Evolutionary conservation across 1,284 basidiomycete species (phyloP).

Genomic region (Papiliotrema laurentii): DNA sequence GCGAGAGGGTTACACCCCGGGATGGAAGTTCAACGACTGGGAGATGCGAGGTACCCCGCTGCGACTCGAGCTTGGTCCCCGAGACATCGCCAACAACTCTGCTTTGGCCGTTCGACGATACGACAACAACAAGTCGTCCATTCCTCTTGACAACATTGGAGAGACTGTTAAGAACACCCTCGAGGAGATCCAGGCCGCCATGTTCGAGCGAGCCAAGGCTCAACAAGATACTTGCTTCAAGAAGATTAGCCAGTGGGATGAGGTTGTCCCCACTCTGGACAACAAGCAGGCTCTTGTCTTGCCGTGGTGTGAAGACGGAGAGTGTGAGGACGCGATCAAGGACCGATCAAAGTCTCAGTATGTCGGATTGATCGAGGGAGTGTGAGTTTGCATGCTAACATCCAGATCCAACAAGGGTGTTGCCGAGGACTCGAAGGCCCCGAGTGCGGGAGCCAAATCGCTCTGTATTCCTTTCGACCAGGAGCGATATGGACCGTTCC

Average conservation of each 20-base stretch:
- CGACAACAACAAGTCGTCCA: conserved; percentile 71
- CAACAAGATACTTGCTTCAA: conserved; percentile 71
- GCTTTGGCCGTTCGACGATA: conserved; percentile 85
- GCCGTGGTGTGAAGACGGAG: conserved; percentile 94
- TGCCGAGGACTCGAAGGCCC: conserved; percentile 87
- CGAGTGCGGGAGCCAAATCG: conserved; percentile 97
- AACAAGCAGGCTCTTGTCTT: conserved; percentile 82
- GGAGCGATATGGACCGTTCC: conserved; percentile 61
- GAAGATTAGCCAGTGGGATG: conserved; percentile 78
- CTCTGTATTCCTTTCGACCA: conserved; percentile 97
- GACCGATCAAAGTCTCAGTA: conserved; percentile 73
- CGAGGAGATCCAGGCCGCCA: conserved; percentile 80
- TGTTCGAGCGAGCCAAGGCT: conserved; percentile 76
- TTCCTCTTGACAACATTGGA: conserved; percentile 63
- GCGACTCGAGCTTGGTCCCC: conserved; percentile 93
- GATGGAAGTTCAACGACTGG: conserved; percentile 99
- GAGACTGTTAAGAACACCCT: conserved; percentile 63
- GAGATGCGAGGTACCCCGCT: conserved; percentile 98
- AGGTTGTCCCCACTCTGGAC: conserved; percentile 86
- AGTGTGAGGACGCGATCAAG: conserved; percentile 98
- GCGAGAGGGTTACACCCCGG: conserved; percentile 92
- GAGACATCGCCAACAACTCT: conserved; percentile 79
- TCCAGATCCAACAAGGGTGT: conserved; percentile 57
- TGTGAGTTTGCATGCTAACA: not conserved
- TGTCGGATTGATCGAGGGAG: too few relatives aligned